Percentiles rank a stretch among this genome's conserved stretches.
Conservation (phyloP, 345 rosid genomes). For the Salix koriyanagi region DNA sequence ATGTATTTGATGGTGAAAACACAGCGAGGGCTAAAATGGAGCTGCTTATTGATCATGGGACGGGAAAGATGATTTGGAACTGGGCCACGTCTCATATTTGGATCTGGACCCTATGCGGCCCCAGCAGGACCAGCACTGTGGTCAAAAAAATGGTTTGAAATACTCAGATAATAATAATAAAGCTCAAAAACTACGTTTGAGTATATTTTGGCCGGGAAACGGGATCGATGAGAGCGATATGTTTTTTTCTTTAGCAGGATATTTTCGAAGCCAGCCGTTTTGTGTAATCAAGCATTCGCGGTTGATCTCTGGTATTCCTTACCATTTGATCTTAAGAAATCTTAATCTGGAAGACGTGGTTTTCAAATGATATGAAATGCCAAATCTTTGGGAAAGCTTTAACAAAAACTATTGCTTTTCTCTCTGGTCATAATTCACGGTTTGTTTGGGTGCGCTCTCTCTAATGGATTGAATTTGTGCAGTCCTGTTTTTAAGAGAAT, state of each 20-base stretch:
- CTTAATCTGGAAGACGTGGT: constrained; percentile 12
- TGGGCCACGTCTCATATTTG: background rate
- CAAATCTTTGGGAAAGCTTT: background rate
- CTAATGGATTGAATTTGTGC: background rate
- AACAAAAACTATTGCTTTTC: background rate
- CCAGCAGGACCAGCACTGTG: background rate
- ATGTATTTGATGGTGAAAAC: no score
- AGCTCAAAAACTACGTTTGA: no score
- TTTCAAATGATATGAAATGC: constrained; percentile 17
- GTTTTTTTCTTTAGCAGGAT: background rate
- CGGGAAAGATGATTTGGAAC: background rate
- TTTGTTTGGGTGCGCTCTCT: constrained; percentile 16
- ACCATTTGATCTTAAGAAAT: constrained; percentile 1
- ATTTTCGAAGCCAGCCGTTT: background rate
- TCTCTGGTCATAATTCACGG: constrained; percentile 14
- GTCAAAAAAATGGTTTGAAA: no score
- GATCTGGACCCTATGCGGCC: background rate
- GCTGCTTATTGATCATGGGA: background rate
- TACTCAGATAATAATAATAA: no score
- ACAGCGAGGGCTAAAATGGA: background rate
- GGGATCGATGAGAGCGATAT: no score
- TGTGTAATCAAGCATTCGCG: background rate
- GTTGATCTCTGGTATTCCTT: background rate
- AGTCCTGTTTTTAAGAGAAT: background rate
- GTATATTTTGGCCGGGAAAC: no score